Conservation (phyloP, 768 basidiomycete species). For the Pluteus cervinus region DNA sequence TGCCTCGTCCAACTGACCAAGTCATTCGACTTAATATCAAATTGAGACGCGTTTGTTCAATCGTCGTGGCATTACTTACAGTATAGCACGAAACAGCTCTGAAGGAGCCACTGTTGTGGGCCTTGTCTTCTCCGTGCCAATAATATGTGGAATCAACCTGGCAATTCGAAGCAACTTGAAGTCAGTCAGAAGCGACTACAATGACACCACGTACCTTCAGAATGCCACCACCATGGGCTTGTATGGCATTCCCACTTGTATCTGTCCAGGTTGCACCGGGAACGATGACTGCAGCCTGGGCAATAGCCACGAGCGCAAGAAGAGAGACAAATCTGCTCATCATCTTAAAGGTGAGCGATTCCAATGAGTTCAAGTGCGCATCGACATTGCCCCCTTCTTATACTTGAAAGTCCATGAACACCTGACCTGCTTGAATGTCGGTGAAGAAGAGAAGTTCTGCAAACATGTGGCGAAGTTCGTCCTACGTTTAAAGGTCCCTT, state of each 20-base stretch:
- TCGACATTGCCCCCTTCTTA: too few species aligned
- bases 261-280: constrained; percentile 60
- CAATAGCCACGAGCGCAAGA: constrained; percentile 10
- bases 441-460: too few species aligned
- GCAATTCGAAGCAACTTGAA: background rate
- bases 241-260: constrained; percentile 53
- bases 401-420: too few species aligned
- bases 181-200: background rate
- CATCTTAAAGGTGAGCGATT: too few species aligned
- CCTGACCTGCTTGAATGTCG: too few species aligned
- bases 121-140: constrained; percentile 62
- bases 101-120: constrained; percentile 48
- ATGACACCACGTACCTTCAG: constrained; percentile 33
- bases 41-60: constrained; percentile 1
- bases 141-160: constrained; percentile 52
- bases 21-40: constrained; percentile 36
- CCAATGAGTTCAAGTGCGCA: too few species aligned
- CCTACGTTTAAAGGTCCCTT: too few species aligned
- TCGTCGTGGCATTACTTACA: constrained; percentile 19
- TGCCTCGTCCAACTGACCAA: constrained; percentile 51
- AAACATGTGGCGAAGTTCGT: too few species aligned
- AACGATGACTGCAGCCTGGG: constrained; percentile 41
- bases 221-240: constrained; percentile 58
- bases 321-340: constrained; percentile 11
- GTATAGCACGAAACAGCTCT: constrained; percentile 54